A percentile compares a stretch with the other conserved stretches of the same genome.
Conservation (phyloP, 2,329 filamentous ascomycete genomes). For the Periglandula ipomoeae region DNA sequence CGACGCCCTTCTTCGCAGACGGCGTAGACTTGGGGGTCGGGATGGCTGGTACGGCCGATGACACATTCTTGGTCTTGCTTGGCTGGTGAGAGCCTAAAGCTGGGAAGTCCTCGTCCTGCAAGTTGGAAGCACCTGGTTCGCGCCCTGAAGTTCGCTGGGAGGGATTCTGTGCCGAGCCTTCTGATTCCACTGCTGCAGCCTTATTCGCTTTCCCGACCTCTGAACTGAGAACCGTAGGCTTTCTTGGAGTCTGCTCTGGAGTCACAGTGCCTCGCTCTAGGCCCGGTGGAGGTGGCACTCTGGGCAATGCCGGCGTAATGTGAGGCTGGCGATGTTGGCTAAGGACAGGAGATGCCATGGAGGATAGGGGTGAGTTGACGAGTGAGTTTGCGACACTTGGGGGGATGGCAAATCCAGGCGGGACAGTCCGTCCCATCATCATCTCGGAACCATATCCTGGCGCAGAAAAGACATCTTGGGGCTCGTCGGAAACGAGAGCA, state of each 20-base stretch:
- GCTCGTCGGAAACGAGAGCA: constrained; percentile 57
- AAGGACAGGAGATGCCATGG: constrained; percentile 14
- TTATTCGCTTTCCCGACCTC: constrained; percentile 36
- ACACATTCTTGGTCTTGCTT: constrained; percentile 22
- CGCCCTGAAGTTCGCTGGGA: constrained; percentile 24
- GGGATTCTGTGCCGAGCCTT: constrained; percentile 37
- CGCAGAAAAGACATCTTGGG: constrained; percentile 12
- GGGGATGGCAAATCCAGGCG: constrained; percentile 21
- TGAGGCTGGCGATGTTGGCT: constrained; percentile 12
- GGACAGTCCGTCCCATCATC: constrained; percentile 16
- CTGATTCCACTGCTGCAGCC: constrained; percentile 34
- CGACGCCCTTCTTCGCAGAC: constrained; percentile 21
- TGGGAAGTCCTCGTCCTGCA: constrained; percentile 57
- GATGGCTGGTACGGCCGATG: constrained; percentile 25
- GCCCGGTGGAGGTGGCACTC: constrained; percentile 15
- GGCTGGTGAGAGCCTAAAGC: constrained; percentile 40
- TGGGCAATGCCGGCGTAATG: constrained; percentile 19
- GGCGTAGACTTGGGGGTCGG: constrained; percentile 26
- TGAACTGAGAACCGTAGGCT: constrained; percentile 15
- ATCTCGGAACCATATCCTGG: not conserved
- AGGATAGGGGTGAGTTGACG: constrained; percentile 5
- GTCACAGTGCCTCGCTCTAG: constrained; percentile 19
- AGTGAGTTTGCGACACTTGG: constrained; percentile 5
- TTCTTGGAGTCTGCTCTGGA: constrained; percentile 25
- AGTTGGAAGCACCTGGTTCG: constrained; percentile 14